Base-by-base conservation (phyloP, 1,139 yeast genomes). In the Nakaseomyces delphensis region DNA sequence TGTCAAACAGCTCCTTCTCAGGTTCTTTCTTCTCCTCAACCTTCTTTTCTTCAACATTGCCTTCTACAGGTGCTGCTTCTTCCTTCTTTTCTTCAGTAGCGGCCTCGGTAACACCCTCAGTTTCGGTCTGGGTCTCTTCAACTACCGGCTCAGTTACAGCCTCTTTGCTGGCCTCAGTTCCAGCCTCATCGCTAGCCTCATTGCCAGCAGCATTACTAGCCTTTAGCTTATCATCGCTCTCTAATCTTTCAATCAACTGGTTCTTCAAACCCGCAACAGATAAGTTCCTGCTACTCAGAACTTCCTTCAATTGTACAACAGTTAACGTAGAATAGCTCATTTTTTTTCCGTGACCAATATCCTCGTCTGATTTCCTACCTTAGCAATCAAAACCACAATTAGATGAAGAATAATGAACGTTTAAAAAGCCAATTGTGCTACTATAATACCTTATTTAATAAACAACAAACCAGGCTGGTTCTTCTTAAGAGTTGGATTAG, bases 241-340 rank as follows among this genome's bases (percentile, higher is more conserved):
- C 65, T 48, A 89, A 71, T 52, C 96, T 76, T 36, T 77, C 76
- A 43, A 89, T 72, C 53, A 89, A 72, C 45, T 86, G 96, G 36
- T 83, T 80, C 64, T 89, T 91, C 55, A 86, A 80, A 20, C 98
- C 98, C 36, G 80, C 77, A 6, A 73, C 68, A 3, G 94, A 62
- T 45, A 91, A 72, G 1, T 81, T 83, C 51, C 79, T 77, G 37
- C 71, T 66, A 55, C 82, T 80, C 55, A 91, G 74, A 44, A 77
- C 55, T 50, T 83, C 96, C 62, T 84, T 87, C 63, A 89, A 74
- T 67, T 86, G 95, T 31, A 83, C 79, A 40, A 87, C 96, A 27
- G 95, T 89, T 24, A 49, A 54, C 71, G 75, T 44, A 75, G 77
- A 60, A 63, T 79, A 83, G 35, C 75, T 77, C 35, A 31, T 31